Conservation (phyloP, 2,329 filamentous ascomycete species). For the Clonostachys byssicola region DNA sequence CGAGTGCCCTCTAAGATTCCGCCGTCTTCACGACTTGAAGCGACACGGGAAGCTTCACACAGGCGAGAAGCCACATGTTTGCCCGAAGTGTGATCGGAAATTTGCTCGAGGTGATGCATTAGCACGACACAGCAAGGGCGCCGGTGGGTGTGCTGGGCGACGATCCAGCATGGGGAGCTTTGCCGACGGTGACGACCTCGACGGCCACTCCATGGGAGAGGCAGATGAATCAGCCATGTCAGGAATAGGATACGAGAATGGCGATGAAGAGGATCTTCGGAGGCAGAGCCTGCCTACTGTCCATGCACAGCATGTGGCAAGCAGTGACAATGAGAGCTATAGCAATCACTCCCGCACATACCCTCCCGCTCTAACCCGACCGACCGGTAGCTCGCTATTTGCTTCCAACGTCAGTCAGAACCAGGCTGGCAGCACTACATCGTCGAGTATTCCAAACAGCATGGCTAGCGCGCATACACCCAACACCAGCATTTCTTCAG, state of each 20-base stretch:
- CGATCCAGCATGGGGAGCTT: slow-evolving; percentile 83
- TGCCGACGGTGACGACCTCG: slow-evolving; percentile 71
- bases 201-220: slow-evolving; percentile 37
- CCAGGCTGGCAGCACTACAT: slow-evolving; percentile 49
- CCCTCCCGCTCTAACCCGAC: slow-evolving; percentile 59
- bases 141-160: slow-evolving; percentile 89
- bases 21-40: slow-evolving; percentile 90
- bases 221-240: slow-evolving; percentile 54
- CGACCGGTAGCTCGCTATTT: slow-evolving; percentile 51
- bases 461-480: slow-evolving; percentile 37
- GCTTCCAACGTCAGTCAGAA: slow-evolving; percentile 56
- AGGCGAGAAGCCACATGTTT: slow-evolving; percentile 91
- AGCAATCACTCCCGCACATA: slow-evolving; percentile 72
- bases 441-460: slow-evolving; percentile 42
- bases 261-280: slow-evolving; percentile 59
- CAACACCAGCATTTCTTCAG: slow-evolving; percentile 43
- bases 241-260: slow-evolving; percentile 49
- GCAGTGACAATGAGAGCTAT: slow-evolving; percentile 40
- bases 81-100: slow-evolving; percentile 88
- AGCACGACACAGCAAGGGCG: slow-evolving; percentile 91
- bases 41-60: slow-evolving; percentile 95
- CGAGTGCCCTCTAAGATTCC: slow-evolving; percentile 89
- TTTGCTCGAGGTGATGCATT: slow-evolving; percentile 95
- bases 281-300: slow-evolving; percentile 71
- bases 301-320: slow-evolving; percentile 65